phyloP scores from a whole-genome alignment of 768 basidiomycete species.

The Leccinum subtestaceum region DNA sequence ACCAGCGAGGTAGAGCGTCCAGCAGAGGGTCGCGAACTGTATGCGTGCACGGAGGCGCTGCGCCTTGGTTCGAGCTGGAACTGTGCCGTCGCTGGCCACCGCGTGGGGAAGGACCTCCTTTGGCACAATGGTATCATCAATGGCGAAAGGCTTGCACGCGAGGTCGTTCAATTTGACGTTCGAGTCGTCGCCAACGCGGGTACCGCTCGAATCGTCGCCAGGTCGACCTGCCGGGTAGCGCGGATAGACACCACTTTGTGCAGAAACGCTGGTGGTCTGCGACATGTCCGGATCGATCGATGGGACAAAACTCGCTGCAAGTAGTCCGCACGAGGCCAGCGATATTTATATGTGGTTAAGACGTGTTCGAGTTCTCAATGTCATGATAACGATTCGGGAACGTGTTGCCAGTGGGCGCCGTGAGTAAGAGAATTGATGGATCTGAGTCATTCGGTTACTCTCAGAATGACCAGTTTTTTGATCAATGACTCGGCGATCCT shows the following conservation, averaged over 20 bases:
- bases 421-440: background rate
- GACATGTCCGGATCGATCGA: slow-evolving; percentile 8
- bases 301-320: background rate
- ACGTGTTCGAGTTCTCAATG: background rate
- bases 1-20: slow-evolving; percentile 34
- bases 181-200: background rate
- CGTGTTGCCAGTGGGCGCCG: background rate
- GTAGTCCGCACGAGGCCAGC: background rate
- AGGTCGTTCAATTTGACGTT: slow-evolving; percentile 9
- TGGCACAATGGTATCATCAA: background rate
- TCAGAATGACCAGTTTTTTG: no score
- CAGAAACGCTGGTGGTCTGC: slow-evolving; percentile 5
- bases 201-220: background rate
- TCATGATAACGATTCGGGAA: background rate
- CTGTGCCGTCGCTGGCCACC: background rate
- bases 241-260: slow-evolving; percentile 5
- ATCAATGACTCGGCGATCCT: background rate
- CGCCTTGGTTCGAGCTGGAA: slow-evolving; percentile 12
- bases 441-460: background rate
- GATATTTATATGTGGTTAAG: background rate
- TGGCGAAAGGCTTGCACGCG: background rate
- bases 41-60: slow-evolving; percentile 24
- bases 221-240: slow-evolving; percentile 6
- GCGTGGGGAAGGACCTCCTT: background rate
- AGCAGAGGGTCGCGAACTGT: slow-evolving; percentile 37